phyloP scores from a whole-genome alignment of 2,329 filamentous ascomycete species.

The Penicillium sclerotiorum region DNA sequence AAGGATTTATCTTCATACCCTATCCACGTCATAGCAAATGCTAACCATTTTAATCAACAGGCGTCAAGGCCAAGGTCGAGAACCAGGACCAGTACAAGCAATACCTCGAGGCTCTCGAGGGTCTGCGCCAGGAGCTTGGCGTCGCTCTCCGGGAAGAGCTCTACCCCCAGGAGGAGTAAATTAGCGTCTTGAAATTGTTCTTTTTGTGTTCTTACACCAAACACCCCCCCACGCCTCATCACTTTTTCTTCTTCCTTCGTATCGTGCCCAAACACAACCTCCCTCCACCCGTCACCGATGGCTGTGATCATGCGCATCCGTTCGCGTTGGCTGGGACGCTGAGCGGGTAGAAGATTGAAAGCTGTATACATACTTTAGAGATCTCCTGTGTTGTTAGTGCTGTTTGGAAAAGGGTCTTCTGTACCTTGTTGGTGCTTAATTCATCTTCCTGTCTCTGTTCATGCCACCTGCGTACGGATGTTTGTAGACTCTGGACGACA shows the following conservation, averaged over 20 bases:
- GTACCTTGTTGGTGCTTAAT: conserved; percentile 29
- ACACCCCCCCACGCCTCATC: conserved; percentile 20
- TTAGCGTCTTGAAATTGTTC: conserved; percentile 16
- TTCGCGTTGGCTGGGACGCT: conserved; percentile 21
- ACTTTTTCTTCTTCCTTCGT: conserved; percentile 26
- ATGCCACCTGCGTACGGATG: background rate
- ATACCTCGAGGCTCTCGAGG: conserved; percentile 87
- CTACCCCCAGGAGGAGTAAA: conserved; percentile 66
- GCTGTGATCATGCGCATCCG: conserved; percentile 9
- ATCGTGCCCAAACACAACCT: conserved; percentile 13
- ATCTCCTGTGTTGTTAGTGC: conserved; percentile 31
- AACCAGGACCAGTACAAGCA: conserved; percentile 98
- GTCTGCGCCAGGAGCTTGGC: conserved; percentile 89
- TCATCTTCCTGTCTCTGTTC: conserved; percentile 20
- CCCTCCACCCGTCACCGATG: conserved; percentile 14
- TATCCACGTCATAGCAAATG: too few relatives aligned
- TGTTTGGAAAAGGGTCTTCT: conserved; percentile 31
- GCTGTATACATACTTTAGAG: conserved; percentile 45
- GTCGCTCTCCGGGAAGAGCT: conserved; percentile 89
- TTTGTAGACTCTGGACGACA: too few relatives aligned
- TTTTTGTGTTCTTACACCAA: conserved; percentile 16
- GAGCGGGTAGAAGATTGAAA: conserved; percentile 35
- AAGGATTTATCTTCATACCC: too few relatives aligned
- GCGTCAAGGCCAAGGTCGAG: conserved; percentile 99
- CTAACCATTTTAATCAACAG: conserved; percentile 50